Evolutionary conservation across 225 moss, liverwort and hornwort species (phyloP), one percentile per base, ranked within the genome.

Genomic region (Neckera pumila): DNA sequence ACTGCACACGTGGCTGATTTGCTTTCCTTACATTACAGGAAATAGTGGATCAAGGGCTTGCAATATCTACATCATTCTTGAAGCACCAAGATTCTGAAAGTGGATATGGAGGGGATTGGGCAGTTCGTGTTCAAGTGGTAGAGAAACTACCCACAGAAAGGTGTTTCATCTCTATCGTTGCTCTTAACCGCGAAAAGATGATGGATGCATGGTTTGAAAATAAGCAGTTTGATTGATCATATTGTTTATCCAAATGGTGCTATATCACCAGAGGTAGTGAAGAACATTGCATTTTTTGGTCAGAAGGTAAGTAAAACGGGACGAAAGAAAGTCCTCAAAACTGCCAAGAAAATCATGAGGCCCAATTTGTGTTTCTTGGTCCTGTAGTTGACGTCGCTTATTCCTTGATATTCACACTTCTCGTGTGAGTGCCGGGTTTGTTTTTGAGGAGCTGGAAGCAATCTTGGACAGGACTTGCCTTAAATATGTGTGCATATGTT

Each of bases 61-160:
- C 90, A 56, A 85, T 99, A 31, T 94, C 97, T 60, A 96, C 97
- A 21, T 94, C 95, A 33, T 99, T 99, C 73, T 71, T 99, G 59
- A 99, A 99, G 92, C 94, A 92, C 89, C 91, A 91, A 88, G 95
- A 91, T 81, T 77, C 89, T 62, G 96, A 92, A 64, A 93, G 95
- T 84, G 98, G 98, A 21, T 99, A 96, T 89, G 99, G 99, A 87
- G 99, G 99, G 60, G 97, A 99, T 85, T 99, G 99, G 99, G 96
- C 93, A 84, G 95, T 95, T 66, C 99, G 95, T 79, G 92, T 99
- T 75, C 89, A 89, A 90, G 95, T 91, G 81, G 94, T 86, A 34
- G 93, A 95, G 87, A 89, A 92, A 66, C 31, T 40, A 45, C 76
- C 86, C 7, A 69, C 56, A 76, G 90, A 85, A 84, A 91, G 91